Evolutionary conservation across 1,139 yeast species (phyloP).

Genomic region (Magnusiomyces paraingens): DNA sequence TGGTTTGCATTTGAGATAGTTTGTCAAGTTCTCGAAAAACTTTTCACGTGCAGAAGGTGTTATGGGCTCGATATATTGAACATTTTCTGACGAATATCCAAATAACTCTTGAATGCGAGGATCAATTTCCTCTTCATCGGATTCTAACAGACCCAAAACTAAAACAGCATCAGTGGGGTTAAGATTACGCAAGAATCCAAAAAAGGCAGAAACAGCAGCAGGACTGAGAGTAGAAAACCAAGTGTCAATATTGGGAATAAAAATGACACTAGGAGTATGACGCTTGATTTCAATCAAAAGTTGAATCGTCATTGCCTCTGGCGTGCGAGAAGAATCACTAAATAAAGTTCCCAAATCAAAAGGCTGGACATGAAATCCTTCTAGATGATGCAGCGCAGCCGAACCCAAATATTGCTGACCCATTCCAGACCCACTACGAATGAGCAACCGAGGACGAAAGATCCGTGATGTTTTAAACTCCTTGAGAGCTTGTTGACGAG

Average conservation of each 20-base stretch:
- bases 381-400: slow-evolving; percentile 75
- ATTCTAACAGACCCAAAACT: slow-evolving; percentile 54
- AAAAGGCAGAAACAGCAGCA: slow-evolving; percentile 65
- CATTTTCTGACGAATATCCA: slow-evolving; percentile 47
- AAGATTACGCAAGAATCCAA: slow-evolving; percentile 61
- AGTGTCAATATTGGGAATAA: slow-evolving; percentile 74
- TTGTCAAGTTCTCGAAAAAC: slow-evolving; percentile 52
- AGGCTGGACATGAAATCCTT: slow-evolving; percentile 85
- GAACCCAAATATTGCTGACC: slow-evolving; percentile 87
- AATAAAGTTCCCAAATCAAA: slow-evolving; percentile 73
- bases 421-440: slow-evolving; percentile 70
- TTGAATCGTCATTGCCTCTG: slow-evolving; percentile 82
- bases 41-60: slow-evolving; percentile 39
- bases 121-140: slow-evolving; percentile 39
- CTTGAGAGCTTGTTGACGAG: slow-evolving; percentile 56
- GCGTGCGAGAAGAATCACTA: slow-evolving; percentile 74
- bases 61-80: slow-evolving; percentile 45
- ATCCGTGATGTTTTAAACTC: slow-evolving; percentile 53
- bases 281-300: slow-evolving; percentile 82
- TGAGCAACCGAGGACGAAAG: slow-evolving; percentile 73
- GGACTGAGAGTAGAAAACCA: slow-evolving; percentile 68
- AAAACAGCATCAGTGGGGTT: slow-evolving; percentile 68
- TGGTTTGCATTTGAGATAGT: slow-evolving; percentile 63
- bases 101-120: slow-evolving; percentile 41
- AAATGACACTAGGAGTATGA: slow-evolving; percentile 82